Base-by-base conservation (phyloP, 2,329 filamentous ascomycete genomes). In the Phialophora verrucosa region DNA sequence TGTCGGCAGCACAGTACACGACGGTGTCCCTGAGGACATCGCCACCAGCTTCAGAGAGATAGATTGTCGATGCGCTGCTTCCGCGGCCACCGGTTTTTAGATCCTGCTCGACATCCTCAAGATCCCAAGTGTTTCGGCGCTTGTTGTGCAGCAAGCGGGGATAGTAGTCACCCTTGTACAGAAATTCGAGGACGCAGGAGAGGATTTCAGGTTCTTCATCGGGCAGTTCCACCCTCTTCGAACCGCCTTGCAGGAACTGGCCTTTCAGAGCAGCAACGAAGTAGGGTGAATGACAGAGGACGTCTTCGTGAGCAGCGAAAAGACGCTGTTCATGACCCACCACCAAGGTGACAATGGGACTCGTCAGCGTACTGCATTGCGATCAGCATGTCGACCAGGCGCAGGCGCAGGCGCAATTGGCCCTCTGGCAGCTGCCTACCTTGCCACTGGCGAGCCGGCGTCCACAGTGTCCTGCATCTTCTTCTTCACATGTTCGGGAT, bases 101-200 rank as follows among this genome's bases (percentile, higher is more conserved):
- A 79, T 84, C 80, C 78, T 82, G 78, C 78, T 82, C 79, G 73
- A 81, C 81, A 78, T 91, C 90, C 86, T 97, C 92, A 82, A 97
- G 91, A 78, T 92, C 88, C 91, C 91, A 97, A 82, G 90, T 90
- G 83, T 91, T 90, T 77, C 88, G 90, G 79, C 89, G 89, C 85
- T 91, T 92, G 86, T 91, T 91, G 80, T 92, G 91, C 73, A 96
- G 77, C 82, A 97, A 85, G 79, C 92, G 91, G 64, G 93, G 93
- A 80, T 91, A 95, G 83, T 96, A 97, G 85, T 96, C 93, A 73
- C 91, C 92, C 84, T 96, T 96, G 89, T 97, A 97, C 73, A 97
- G 88, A 79, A 93, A 97, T 83, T 97, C 93, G 82, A 97, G 92
- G 75, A 97, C 85, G 76, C 91, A 93, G 78, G 92, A 96, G 81